Base-by-base conservation (phyloP, 768 basidiomycete species). In the Amanita thiersii region DNA sequence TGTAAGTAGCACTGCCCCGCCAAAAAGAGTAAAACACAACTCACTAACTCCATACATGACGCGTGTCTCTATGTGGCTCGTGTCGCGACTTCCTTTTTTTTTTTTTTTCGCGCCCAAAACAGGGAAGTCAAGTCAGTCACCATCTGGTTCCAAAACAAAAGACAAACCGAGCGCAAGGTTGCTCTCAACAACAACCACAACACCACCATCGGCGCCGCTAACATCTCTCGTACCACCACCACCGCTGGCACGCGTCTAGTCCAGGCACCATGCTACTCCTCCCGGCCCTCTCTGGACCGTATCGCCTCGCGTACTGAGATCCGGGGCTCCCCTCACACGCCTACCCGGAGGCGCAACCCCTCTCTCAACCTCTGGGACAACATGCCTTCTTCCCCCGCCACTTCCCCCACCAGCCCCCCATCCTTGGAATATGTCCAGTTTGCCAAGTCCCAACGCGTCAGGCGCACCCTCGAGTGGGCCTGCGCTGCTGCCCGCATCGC, bases 111-210 rank as follows among this genome's bases (percentile, higher is more conserved):
- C 18, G 14, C 7, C 17, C 30, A 20, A 32, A 20, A 12, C 46
- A 81, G 79, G 79, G 78, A 80, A 55, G 65, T 72, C 20, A 79
- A 77, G 50, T 79, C 78, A 1, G 77, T 81, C 40, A 81, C 81
- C n/a, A 79, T 86, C 29, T 87, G 84, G 84, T 86, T 86, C 56
- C 84, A 87, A 60, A 87, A 87, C 57, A 84, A 78, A 59, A 78
- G 84, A 11, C 81, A 86, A 52, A 79, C 75, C 29, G 77, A 79
- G 49, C 74, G 77, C 51, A 73, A 73, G 52, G 65, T 69, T 19
- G 72, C 74, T 18, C 60, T 72, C 35, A 61, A 64, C 47, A 69
- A 62, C 49, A 48, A 59, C 57, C 51, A 50, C 46, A 57, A 55
- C 26, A 56, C 42, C 49, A 49, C 54, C 17, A 51, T 48, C 21